These are phyloP conservation scores for Arctium minus DNA, from an alignment of 129 eudicot species.

Conservation along the genomic window DNA sequence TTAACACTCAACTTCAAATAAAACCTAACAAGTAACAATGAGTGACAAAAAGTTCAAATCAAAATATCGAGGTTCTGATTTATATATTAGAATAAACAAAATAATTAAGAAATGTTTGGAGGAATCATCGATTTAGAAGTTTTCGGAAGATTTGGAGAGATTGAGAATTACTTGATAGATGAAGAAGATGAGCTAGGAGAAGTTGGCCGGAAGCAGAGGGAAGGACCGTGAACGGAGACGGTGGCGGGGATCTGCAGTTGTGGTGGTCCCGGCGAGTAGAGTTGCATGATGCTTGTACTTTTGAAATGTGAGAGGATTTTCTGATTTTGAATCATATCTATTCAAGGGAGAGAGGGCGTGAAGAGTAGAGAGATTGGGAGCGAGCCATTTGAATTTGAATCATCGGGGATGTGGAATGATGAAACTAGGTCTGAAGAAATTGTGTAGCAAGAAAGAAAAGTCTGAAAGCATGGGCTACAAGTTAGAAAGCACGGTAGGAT, in stretches of 20 bases:
- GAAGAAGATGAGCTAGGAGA: not conserved
- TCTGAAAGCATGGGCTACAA: too few species aligned
- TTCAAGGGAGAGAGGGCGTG: too few species aligned
- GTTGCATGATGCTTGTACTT: too few species aligned
- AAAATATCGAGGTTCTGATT: not conserved
- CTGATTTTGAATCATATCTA: too few species aligned
- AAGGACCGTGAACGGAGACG: slow-evolving; percentile 1
- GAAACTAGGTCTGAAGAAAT: too few species aligned
- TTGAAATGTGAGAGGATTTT: too few species aligned
- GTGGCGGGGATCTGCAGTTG: not conserved
- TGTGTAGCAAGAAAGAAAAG: too few species aligned
- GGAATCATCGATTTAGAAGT: not conserved
- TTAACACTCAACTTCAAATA: slow-evolving; percentile 5
- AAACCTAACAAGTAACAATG: not conserved
- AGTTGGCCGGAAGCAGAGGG: not conserved
- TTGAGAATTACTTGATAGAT: not conserved
- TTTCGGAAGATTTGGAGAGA: not conserved
- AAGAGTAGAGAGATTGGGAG: too few species aligned
- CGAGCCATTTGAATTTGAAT: too few species aligned
- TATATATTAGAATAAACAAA: not conserved
- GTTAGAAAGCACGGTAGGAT: too few species aligned
- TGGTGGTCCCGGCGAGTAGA: slow-evolving; percentile 3
- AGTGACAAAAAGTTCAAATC: not conserved
- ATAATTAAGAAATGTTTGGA: not conserved
- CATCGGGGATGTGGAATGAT: too few species aligned